Percentiles rank a stretch among this genome's conserved stretches.
phyloP scores from a whole-genome alignment of 2,329 filamentous ascomycete genomes.

The Monilinia fructigena region DNA sequence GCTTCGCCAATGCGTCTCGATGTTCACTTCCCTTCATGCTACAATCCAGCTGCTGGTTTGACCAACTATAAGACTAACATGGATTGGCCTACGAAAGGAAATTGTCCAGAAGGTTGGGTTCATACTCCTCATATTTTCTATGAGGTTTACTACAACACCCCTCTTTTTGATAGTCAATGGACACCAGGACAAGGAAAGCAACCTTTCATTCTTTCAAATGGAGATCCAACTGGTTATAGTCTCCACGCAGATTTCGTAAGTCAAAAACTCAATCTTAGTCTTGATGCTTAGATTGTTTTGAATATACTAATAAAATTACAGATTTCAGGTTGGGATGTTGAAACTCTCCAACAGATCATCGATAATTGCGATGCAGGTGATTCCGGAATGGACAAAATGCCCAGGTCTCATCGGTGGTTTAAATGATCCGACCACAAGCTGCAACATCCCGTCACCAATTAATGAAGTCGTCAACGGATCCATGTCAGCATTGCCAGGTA shows the following conservation, averaged over 20 bases:
- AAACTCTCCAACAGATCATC: slow-evolving; percentile 69
- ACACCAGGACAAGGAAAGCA: slow-evolving; percentile 60
- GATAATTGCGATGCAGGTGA: slow-evolving; percentile 66
- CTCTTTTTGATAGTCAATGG: slow-evolving; percentile 58
- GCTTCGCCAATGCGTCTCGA: slow-evolving; percentile 72
- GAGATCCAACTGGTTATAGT: slow-evolving; percentile 71
- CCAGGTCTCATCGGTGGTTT: slow-evolving; percentile 54
- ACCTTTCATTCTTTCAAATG: slow-evolving; percentile 78
- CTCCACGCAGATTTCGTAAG: slow-evolving; percentile 73
- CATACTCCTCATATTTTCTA: slow-evolving; percentile 76
- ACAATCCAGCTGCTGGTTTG: slow-evolving; percentile 65
- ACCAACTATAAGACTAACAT: slow-evolving; percentile 63
- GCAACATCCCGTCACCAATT: slow-evolving; percentile 51
- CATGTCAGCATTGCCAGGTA: slow-evolving; percentile 53
- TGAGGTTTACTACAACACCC: slow-evolving; percentile 82
- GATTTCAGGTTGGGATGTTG: slow-evolving; percentile 71
- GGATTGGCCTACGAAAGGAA: slow-evolving; percentile 70
- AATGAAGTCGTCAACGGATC: slow-evolving; percentile 48
- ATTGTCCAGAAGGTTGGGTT: slow-evolving; percentile 69
- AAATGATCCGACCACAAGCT: slow-evolving; percentile 48
- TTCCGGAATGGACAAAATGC: slow-evolving; percentile 61
- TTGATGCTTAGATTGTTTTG: background rate
- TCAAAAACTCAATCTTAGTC: background rate
- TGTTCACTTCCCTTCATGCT: slow-evolving; percentile 86
- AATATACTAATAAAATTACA: slow-evolving; percentile 51